A percentile compares a stretch with the other conserved stretches of the same genome.
Conservation (phyloP, 1,284 basidiomycete genomes). For the Erythrobasidium hasegawianum region DNA sequence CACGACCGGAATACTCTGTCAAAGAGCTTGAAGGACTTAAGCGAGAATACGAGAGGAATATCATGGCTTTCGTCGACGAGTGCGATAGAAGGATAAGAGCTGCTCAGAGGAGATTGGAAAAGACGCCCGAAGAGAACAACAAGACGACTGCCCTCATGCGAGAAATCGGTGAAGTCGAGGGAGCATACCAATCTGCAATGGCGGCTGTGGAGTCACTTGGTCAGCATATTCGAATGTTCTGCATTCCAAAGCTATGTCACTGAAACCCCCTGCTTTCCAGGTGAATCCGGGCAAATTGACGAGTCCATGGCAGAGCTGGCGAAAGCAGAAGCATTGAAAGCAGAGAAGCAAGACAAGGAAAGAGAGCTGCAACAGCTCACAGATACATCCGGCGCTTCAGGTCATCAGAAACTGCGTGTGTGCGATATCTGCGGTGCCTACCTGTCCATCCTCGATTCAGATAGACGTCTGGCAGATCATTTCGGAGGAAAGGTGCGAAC, state of each 20-base stretch:
- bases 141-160: slow-evolving; percentile 98
- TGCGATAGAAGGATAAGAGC: slow-evolving; percentile 93
- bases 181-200: slow-evolving; percentile 96
- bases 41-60: slow-evolving; percentile 91
- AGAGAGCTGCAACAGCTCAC: slow-evolving; percentile 93
- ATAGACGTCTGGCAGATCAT: slow-evolving; percentile 96
- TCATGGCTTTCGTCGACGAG: slow-evolving; percentile 93
- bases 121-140: slow-evolving; percentile 98
- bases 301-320: slow-evolving; percentile 96
- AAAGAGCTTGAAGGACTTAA: slow-evolving; percentile 76
- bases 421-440: slow-evolving; percentile 99
- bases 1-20: slow-evolving; percentile 49
- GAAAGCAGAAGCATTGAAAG: slow-evolving; percentile 95
- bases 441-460: slow-evolving; percentile 93
- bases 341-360: slow-evolving; percentile 95
- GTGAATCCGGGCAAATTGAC: slow-evolving; percentile 95
- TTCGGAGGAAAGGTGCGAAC: slow-evolving; percentile 91
- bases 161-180: slow-evolving; percentile 98
- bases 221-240: slow-evolving; percentile 53
- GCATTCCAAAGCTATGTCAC: too few relatives aligned
- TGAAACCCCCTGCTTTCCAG: slow-evolving; percentile 54
- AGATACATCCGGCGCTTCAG: slow-evolving; percentile 95
- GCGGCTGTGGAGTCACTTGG: slow-evolving; percentile 95
- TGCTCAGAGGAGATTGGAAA: slow-evolving; percentile 90
- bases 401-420: slow-evolving; percentile 97